These are phyloP conservation scores for Dianthus caryophyllus DNA, from an alignment of 148 eudicot genomes.

Conservation along the genomic window DNA sequence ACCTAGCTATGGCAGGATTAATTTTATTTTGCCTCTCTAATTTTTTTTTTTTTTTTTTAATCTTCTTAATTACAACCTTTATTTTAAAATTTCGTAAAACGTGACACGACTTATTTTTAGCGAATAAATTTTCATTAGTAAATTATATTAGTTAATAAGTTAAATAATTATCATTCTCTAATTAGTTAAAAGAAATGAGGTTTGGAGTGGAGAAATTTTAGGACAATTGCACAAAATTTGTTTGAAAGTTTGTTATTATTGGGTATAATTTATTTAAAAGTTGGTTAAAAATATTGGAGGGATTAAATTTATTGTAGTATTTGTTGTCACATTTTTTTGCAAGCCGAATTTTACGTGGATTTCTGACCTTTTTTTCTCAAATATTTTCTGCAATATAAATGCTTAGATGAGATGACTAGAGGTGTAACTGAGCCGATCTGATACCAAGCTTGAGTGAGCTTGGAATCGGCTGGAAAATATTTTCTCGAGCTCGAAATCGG, in stretches of 20 bases:
- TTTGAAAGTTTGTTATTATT: conserved; percentile 16
- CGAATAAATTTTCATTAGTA: neutral
- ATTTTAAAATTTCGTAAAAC: conserved; percentile 9
- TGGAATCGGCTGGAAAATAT: no score
- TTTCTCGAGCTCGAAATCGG: no score
- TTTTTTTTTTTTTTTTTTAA: conserved; percentile 6
- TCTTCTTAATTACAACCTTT: conserved; percentile 5
- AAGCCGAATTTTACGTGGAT: conserved; percentile 11
- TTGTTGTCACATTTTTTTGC: neutral
- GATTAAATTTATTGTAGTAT: conserved; percentile 8
- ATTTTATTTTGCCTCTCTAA: conserved; percentile 10
- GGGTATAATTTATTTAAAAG: conserved; percentile 11
- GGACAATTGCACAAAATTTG: conserved; percentile 17
- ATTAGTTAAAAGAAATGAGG: conserved; percentile 17
- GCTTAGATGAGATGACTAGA: no score
- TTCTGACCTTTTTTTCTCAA: no score
- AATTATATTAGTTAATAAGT: neutral
- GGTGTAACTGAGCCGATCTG: no score
- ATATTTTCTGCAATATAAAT: no score
- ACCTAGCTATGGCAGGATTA: conserved; percentile 32
- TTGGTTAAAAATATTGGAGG: conserved; percentile 12
- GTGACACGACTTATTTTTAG: conserved; percentile 18
- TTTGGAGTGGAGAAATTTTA: conserved; percentile 42
- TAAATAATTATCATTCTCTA: neutral
- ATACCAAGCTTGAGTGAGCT: no score